phyloP scores from a whole-genome alignment of 805 yeast species.

The Hanseniaspora clermontiae region DNA sequence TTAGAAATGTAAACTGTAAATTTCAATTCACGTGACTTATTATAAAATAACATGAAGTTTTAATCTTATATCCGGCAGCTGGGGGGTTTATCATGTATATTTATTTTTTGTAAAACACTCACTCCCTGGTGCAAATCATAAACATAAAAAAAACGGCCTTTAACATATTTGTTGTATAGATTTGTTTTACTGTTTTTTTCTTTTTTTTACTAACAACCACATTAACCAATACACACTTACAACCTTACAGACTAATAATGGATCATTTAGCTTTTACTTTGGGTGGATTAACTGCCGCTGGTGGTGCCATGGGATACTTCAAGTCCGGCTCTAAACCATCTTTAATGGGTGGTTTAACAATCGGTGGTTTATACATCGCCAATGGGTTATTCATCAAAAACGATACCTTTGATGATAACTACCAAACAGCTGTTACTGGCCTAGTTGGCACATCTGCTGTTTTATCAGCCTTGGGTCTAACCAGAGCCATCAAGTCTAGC shows the following conservation, averaged over 20 bases:
- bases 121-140: too few relatives aligned
- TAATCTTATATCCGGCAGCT: too few relatives aligned
- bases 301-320: constrained; percentile 58
- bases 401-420: constrained; percentile 6
- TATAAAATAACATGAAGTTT: too few relatives aligned
- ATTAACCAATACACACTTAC: too few relatives aligned
- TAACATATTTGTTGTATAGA: too few relatives aligned
- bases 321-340: constrained; percentile 70
- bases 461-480: constrained; percentile 58
- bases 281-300: constrained; percentile 53
- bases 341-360: constrained; percentile 56
- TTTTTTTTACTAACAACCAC: too few relatives aligned
- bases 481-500: constrained; percentile 47
- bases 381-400: constrained; percentile 60
- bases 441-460: constrained; percentile 60
- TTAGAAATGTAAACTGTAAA: too few relatives aligned
- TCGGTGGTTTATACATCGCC: constrained; percentile 47
- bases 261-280: constrained; percentile 70
- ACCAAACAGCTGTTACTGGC: constrained; percentile 62
- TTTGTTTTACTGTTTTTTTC: too few relatives aligned
- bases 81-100: too few relatives aligned
- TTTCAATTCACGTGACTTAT: too few relatives aligned
- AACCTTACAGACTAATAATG: constrained; percentile 23
- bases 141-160: too few relatives aligned
- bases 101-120: too few relatives aligned